Conservation (phyloP, 2,329 filamentous ascomycete genomes). For the Scortechinia acanthostroma region DNA sequence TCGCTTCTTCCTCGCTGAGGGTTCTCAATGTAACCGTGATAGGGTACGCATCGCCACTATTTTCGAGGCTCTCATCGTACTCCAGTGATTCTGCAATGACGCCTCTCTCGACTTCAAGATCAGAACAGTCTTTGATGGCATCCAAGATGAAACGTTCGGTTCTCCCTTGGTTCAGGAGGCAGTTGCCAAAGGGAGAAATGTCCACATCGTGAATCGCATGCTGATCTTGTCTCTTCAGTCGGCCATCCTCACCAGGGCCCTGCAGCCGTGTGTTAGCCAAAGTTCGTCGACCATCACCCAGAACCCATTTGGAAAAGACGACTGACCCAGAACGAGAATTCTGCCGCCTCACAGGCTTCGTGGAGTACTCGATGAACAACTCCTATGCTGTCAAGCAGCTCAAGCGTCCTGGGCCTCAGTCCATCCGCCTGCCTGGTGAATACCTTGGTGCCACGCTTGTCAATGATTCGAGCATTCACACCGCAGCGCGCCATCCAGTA, state of each 20-base stretch:
- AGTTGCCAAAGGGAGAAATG: neutral
- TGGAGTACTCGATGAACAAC: neutral
- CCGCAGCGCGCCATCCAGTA: constrained; percentile 4
- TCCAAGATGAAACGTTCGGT: neutral
- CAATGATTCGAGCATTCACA: constrained; percentile 5
- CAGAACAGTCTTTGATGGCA: neutral
- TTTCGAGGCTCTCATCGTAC: neutral
- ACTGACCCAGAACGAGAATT: constrained; percentile 7
- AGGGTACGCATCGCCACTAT: neutral
- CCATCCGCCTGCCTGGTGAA: constrained; percentile 7
- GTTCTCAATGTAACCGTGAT: neutral
- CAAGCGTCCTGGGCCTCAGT: constrained; percentile 5
- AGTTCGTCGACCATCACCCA: neutral
- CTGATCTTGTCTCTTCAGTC: too few species aligned
- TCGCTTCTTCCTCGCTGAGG: neutral
- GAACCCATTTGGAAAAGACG: too few species aligned
- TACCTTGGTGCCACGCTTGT: constrained; percentile 3
- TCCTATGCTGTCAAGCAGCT: constrained; percentile 7
- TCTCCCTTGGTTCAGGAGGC: neutral
- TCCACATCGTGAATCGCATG: neutral
- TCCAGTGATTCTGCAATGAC: neutral
- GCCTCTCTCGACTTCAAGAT: neutral
- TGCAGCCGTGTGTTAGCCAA: too few species aligned
- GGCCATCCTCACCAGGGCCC: too few species aligned
- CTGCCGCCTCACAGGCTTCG: constrained; percentile 3